These are phyloP conservation scores for Penicillium antarcticum DNA, from an alignment of 495 filamentous ascomycete species.

Conservation along the genomic window DNA sequence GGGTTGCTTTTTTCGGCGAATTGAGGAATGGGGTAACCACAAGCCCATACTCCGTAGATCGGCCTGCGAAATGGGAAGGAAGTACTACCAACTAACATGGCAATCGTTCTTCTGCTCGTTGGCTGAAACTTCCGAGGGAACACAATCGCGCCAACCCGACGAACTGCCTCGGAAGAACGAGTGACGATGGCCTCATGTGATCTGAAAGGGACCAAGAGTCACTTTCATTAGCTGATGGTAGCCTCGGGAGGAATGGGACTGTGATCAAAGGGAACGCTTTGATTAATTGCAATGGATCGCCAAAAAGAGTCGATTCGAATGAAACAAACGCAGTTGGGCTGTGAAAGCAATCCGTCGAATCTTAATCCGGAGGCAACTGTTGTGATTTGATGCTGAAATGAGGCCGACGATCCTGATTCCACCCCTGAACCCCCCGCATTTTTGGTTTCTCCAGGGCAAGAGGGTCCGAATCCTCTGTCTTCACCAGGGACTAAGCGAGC, in stretches of 20 bases:
- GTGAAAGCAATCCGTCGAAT: not conserved
- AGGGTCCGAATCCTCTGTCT: too few species aligned
- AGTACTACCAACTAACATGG: not conserved
- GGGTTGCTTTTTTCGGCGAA: constrained; percentile 1
- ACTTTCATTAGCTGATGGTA: not conserved
- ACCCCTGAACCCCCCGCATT: not conserved
- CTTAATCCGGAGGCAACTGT: not conserved
- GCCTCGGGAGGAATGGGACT: not conserved
- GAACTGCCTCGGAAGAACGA: not conserved
- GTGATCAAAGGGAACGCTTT: too few species aligned
- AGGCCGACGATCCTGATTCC: not conserved
- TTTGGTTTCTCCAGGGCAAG: not conserved
- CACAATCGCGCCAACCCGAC: not conserved
- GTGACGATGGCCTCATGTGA: not conserved
- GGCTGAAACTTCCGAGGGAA: not conserved
- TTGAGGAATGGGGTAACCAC: not conserved
- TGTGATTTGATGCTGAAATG: not conserved
- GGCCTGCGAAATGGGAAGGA: too few species aligned
- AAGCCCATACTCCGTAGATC: not conserved
- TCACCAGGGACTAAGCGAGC: not conserved
- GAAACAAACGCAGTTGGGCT: too few species aligned
- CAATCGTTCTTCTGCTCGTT: not conserved
- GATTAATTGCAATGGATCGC: too few species aligned
- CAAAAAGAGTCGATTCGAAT: too few species aligned
- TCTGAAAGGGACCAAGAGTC: not conserved